phyloP scores from a whole-genome alignment of 2,329 filamentous ascomycete species.

The Xylaria sp. region DNA sequence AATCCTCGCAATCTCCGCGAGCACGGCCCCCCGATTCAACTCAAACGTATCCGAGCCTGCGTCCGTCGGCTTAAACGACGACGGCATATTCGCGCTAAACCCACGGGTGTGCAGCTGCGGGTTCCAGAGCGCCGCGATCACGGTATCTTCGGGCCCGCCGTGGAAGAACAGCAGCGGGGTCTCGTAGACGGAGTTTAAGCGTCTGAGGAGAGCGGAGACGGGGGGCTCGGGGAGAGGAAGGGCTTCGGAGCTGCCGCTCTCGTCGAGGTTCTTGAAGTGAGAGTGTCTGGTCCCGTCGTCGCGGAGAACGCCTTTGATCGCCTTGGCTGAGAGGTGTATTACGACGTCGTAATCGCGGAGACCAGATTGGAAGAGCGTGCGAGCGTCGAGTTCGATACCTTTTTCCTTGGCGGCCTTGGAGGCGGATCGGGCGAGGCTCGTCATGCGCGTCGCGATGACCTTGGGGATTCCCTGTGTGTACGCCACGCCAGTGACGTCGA shows the following conservation, averaged over 20 bases:
- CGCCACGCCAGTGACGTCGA: constrained; percentile 77
- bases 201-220: constrained; percentile 65
- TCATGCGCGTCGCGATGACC: constrained; percentile 84
- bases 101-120: constrained; percentile 58
- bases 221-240: constrained; percentile 64
- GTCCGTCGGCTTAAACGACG: constrained; percentile 64
- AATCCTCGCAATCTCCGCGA: constrained; percentile 74
- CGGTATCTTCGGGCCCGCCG: constrained; percentile 61
- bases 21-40: constrained; percentile 70
- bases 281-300: constrained; percentile 48
- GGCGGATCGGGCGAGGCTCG: constrained; percentile 78
- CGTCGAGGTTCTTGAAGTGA: constrained; percentile 82
- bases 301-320: constrained; percentile 49
- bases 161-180: constrained; percentile 81
- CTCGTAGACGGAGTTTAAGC: constrained; percentile 71
- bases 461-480: constrained; percentile 81
- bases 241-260: constrained; percentile 48
- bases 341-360: constrained; percentile 84
- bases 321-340: constrained; percentile 70
- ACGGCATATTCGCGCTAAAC: constrained; percentile 75
- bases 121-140: constrained; percentile 66
- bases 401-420: constrained; percentile 63
- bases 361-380: constrained; percentile 73
- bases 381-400: constrained; percentile 58
- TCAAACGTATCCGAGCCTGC: constrained; percentile 56